Conservation (phyloP, 176 grass and related monocot species). For the Chrysopogon serrulatus region DNA sequence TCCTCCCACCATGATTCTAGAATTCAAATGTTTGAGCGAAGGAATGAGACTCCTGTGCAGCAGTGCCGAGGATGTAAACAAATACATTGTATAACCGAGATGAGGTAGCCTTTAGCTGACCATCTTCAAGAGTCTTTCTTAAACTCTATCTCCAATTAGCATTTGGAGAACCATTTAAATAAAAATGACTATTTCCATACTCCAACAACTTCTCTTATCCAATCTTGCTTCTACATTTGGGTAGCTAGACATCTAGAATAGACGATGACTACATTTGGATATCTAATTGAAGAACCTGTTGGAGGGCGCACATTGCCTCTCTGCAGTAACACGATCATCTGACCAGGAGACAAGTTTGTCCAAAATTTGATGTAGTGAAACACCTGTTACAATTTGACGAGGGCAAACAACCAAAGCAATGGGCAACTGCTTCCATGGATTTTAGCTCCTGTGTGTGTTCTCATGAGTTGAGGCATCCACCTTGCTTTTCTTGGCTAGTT, state of each 20-base stretch:
- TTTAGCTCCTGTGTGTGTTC: slow-evolving; percentile 55
- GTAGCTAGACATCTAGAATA: no score
- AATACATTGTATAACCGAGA: neutral
- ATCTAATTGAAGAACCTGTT: no score
- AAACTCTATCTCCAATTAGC: no score
- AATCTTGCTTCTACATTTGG: no score
- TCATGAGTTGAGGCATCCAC: slow-evolving; percentile 43
- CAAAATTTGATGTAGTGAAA: neutral
- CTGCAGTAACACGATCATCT: neutral
- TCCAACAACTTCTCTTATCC: no score
- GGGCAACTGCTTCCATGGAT: slow-evolving; percentile 27
- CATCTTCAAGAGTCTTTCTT: no score
- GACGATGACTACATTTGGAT: no score
- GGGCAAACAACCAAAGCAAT: neutral
- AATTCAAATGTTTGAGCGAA: no score
- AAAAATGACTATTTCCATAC: no score
- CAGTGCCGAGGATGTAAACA: neutral
- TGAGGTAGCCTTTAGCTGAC: neutral
- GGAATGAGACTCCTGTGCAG: no score
- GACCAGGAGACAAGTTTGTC: neutral
- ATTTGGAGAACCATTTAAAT: no score
- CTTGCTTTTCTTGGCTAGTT: slow-evolving; percentile 69
- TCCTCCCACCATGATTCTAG: no score
- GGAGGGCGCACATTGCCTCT: neutral
- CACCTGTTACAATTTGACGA: neutral